A percentile compares a stretch with the other conserved stretches of the same genome.
Evolutionary conservation across 805 yeast species (phyloP).

Genomic region (Yamadazyma sp.): DNA sequence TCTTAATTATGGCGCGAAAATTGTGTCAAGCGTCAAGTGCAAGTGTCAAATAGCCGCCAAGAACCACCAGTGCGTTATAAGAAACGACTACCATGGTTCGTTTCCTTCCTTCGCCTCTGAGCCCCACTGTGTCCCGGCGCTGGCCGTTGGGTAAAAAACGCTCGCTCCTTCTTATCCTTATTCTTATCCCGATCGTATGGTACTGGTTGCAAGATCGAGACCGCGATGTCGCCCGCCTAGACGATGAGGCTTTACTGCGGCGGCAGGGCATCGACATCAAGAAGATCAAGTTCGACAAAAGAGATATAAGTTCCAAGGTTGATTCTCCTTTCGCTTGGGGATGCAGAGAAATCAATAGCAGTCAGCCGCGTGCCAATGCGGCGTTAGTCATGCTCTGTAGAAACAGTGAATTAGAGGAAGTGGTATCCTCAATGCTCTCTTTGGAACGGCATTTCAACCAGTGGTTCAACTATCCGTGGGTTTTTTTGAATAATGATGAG

Average conservation of each 20-base stretch:
- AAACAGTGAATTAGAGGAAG: conserved; percentile 78
- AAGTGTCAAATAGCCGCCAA: too few relatives aligned
- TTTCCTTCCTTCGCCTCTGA: too few relatives aligned
- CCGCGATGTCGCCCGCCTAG: neutral
- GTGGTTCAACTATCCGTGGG: conserved; percentile 93
- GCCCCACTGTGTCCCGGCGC: too few relatives aligned
- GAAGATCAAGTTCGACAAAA: conserved; percentile 10
- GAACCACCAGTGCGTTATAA: too few relatives aligned
- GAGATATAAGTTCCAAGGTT: conserved; percentile 16
- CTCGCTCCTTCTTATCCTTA: too few relatives aligned
- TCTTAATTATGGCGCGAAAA: too few relatives aligned
- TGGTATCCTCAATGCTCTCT: conserved; percentile 65
- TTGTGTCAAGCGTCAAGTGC: too few relatives aligned
- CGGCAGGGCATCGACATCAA: too few relatives aligned
- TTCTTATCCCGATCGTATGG: too few relatives aligned
- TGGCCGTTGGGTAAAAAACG: too few relatives aligned
- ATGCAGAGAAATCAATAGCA: conserved; percentile 47
- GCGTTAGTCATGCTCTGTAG: conserved; percentile 82
- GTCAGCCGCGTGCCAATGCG: conserved; percentile 65
- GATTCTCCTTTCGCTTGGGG: conserved; percentile 55
- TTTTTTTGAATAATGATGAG: conserved; percentile 78
- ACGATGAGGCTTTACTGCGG: conserved; percentile 7
- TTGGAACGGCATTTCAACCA: conserved; percentile 88
- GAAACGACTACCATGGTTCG: too few relatives aligned
- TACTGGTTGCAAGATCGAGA: conserved; percentile 5